Base-by-base conservation (phyloP, 805 yeast species). In the Kodamaea jinghongensis region DNA sequence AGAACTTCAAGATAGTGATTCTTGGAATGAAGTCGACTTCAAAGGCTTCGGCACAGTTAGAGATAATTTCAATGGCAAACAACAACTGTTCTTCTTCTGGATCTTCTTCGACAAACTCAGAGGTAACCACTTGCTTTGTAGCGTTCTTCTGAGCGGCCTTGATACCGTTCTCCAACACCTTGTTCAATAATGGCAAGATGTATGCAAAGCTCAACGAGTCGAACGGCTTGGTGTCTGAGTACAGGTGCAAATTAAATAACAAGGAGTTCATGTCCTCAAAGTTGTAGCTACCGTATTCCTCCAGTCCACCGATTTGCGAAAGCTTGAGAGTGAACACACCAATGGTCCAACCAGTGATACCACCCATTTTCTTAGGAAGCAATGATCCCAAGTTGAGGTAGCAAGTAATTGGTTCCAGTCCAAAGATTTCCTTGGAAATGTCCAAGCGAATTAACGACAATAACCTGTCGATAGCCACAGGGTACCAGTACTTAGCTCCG, bases 21-120 rank as follows among this genome's bases (percentile, higher is more conserved):
- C 97, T 77, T 13, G 96, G 95, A 41, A 86, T 78, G 1, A 76
- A 59, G 0, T 71, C 70, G 52, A 83, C 81, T 48, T 75, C 79
- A 55, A 93, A 83, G 10, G 71, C 73, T 47, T 80, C 89, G 15
- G 82, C 74, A 52, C 85, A 90, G 2, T 75, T 73, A 29, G 80
- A 70, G 40, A 91, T 68, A 29, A 89, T 79, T 52, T 86, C 95
- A 50, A 90, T 61, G 0, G 91, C 84, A 42, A 91, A 65, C 36
- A 85, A 60, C 36, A 89, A 66, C 51, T 86, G 91, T 56, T 89
- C 97, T 59, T 90, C 96, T 55, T 85, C 89, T n/a, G 81, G 81
- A 49, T 81, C 87, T 57, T 86, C 96, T 40, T 87, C 91, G 22
- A 75, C 75, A 56, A 82, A 85, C 51, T 86, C 95, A 2, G 81